phyloP scores from a whole-genome alignment of 192 early-diverging fungal species.

The Neocallimastix lanati region DNA sequence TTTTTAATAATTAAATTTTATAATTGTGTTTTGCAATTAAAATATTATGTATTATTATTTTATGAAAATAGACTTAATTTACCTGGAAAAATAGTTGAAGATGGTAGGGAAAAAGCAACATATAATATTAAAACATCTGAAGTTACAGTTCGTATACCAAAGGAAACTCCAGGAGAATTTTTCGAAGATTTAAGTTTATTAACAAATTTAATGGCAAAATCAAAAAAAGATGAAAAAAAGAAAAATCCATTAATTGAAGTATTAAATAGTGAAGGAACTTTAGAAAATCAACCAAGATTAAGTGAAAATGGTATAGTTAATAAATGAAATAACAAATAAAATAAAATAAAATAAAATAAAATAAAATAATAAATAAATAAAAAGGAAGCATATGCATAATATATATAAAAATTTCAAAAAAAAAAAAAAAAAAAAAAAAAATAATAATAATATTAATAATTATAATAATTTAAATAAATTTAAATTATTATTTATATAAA shows the following conservation, averaged over 20 bases:
- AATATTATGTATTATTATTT: too few species aligned
- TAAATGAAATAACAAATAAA: too few species aligned
- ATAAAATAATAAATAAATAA: too few species aligned
- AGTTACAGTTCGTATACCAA: constrained; percentile 55
- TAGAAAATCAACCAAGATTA: constrained; percentile 3
- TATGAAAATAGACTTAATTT: constrained; percentile 54
- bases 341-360: too few species aligned
- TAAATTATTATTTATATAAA: too few species aligned
- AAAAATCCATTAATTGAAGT: constrained; percentile 47
- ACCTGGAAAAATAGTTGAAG: constrained; percentile 62
- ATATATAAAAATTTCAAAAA: too few species aligned
- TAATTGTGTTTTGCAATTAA: too few species aligned
- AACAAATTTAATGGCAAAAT: constrained; percentile 55
- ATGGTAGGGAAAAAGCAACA: constrained; percentile 57
- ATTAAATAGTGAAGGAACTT: constrained; percentile 5
- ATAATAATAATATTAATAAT: constrained; percentile 12
- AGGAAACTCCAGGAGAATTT: constrained; percentile 52
- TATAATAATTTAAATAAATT: too few species aligned
- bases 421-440: not conserved
- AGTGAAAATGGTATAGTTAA: constrained; percentile 4
- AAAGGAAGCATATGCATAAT: too few species aligned
- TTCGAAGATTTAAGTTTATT: constrained; percentile 82
- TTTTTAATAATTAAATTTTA: too few species aligned
- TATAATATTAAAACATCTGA: constrained; percentile 65
- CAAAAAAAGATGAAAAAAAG: constrained; percentile 9